A percentile compares a stretch with the other conserved stretches of the same genome.
These are phyloP conservation scores for Panellus pusillus DNA, from an alignment of 768 basidiomycete genomes.

Conservation along the genomic window DNA sequence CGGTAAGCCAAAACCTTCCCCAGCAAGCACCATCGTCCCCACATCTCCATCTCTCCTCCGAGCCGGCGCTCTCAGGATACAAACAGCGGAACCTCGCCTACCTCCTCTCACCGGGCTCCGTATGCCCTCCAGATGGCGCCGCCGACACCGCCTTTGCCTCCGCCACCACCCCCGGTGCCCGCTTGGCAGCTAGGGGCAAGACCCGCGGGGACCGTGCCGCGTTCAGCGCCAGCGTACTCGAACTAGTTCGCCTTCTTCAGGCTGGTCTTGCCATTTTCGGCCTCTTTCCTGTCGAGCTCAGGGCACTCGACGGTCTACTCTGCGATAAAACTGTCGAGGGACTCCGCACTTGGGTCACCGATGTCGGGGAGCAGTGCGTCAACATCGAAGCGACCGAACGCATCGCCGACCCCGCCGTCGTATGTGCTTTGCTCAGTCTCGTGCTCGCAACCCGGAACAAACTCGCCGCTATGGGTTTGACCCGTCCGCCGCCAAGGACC, in stretches of 20 bases:
- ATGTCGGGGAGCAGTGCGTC: slow-evolving; percentile 61
- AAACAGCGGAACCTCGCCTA: slow-evolving; percentile 14
- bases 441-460: slow-evolving; percentile 71
- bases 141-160: slow-evolving; percentile 21
- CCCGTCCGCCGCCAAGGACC: slow-evolving; percentile 61
- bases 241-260: slow-evolving; percentile 75
- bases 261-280: slow-evolving; percentile 72
- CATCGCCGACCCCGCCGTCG: slow-evolving; percentile 69
- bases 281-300: slow-evolving; percentile 39
- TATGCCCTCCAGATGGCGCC: slow-evolving; percentile 18
- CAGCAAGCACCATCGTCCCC: slow-evolving; percentile 22
- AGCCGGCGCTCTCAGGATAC: slow-evolving; percentile 19
- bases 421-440: slow-evolving; percentile 70
- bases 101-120: slow-evolving; percentile 23
- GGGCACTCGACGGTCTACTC: slow-evolving; percentile 61
- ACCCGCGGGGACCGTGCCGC: slow-evolving; percentile 35
- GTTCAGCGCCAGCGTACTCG: slow-evolving; percentile 69
- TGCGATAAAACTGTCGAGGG: slow-evolving; percentile 78
- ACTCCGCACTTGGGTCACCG: slow-evolving; percentile 64
- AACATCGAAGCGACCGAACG: slow-evolving; percentile 74
- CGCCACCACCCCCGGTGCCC: slow-evolving; percentile 17
- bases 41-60: slow-evolving; percentile 22
- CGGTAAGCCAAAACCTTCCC: slow-evolving; percentile 23
- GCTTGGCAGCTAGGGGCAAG: slow-evolving; percentile 21
- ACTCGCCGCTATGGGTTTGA: slow-evolving; percentile 55